phyloP scores from a whole-genome alignment of 169 alveolate species.

The Plasmodium berghei region DNA sequence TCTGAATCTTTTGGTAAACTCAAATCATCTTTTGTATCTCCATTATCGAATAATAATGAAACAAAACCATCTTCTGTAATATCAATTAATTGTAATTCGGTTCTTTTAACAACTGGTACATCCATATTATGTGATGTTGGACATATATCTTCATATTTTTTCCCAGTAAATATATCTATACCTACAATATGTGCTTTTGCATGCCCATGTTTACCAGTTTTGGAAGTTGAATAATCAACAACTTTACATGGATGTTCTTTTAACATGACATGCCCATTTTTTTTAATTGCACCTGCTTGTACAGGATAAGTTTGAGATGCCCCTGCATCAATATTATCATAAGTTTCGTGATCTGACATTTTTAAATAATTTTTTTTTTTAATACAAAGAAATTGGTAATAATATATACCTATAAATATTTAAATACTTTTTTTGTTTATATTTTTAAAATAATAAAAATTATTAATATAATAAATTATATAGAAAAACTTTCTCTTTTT shows the following conservation, averaged over 20 bases:
- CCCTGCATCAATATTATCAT: constrained; percentile 93
- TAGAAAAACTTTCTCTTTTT: no score
- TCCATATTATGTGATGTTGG: constrained; percentile 99
- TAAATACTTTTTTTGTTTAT: no score
- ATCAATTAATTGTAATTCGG: constrained; percentile 93
- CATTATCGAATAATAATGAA: constrained; percentile 94
- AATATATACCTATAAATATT: neutral
- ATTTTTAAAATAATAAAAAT: no score
- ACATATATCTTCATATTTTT: constrained; percentile 96
- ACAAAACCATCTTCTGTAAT: constrained; percentile 95
- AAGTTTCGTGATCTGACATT: constrained; percentile 83
- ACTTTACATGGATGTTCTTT: constrained; percentile 99
- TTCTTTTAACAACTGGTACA: constrained; percentile 95
- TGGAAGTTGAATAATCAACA: constrained; percentile 95
- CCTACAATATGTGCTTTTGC: constrained; percentile 99
- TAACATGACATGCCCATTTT: constrained; percentile 97
- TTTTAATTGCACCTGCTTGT: constrained; percentile 97
- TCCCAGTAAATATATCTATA: constrained; percentile 97
- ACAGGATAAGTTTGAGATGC: constrained; percentile 96
- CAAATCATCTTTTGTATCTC: constrained; percentile 96
- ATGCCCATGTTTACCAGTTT: constrained; percentile 99
- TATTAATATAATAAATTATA: no score
- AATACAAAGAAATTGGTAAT: neutral
- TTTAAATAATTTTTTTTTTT: constrained; percentile 3
- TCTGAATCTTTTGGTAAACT: constrained; percentile 96